These are phyloP conservation scores for Allium fistulosum DNA, from an alignment of 106 monocot genomes.

Conservation along the genomic window DNA sequence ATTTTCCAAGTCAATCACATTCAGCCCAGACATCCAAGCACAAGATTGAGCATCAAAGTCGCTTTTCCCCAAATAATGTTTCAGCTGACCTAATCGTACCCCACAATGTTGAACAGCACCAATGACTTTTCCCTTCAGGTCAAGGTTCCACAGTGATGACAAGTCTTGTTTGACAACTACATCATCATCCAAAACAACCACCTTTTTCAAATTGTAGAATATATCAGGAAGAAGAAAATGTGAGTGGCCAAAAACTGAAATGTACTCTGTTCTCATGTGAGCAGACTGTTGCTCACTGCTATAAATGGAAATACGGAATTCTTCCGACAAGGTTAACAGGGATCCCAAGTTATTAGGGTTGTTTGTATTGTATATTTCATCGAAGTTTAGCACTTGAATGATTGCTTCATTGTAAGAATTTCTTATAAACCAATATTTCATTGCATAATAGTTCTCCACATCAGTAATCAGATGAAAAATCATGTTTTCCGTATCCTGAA, in stretches of 20 bases:
- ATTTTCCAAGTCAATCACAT: conserved; percentile 71
- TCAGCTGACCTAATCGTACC: conserved; percentile 64
- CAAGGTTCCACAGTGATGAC: conserved; percentile 69
- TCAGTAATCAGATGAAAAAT: conserved; percentile 80
- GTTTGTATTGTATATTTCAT: conserved; percentile 31
- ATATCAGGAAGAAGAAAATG: conserved; percentile 85
- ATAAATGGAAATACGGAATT: conserved; percentile 54
- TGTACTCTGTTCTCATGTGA: conserved; percentile 43
- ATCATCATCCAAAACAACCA: conserved; percentile 91
- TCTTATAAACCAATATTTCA: conserved; percentile 71
- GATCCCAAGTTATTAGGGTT: conserved; percentile 5
- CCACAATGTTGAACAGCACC: conserved; percentile 68
- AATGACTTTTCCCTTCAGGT: conserved; percentile 73
- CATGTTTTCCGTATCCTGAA: conserved; percentile 54
- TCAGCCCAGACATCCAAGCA: conserved; percentile 83
- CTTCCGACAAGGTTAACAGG: conserved; percentile 50
- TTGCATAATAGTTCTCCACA: conserved; percentile 67
- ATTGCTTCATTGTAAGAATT: conserved; percentile 40
- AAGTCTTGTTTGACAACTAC: conserved; percentile 69
- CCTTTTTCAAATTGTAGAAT: conserved; percentile 54
- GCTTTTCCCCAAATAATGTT: conserved; percentile 28
- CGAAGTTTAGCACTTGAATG: conserved; percentile 53
- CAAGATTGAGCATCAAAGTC: conserved; percentile 42
- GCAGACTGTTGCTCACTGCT: conserved; percentile 12
- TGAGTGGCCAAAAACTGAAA: conserved; percentile 73